phyloP scores from a whole-genome alignment of 2,329 filamentous ascomycete genomes.

The Botrytis paeoniae region DNA sequence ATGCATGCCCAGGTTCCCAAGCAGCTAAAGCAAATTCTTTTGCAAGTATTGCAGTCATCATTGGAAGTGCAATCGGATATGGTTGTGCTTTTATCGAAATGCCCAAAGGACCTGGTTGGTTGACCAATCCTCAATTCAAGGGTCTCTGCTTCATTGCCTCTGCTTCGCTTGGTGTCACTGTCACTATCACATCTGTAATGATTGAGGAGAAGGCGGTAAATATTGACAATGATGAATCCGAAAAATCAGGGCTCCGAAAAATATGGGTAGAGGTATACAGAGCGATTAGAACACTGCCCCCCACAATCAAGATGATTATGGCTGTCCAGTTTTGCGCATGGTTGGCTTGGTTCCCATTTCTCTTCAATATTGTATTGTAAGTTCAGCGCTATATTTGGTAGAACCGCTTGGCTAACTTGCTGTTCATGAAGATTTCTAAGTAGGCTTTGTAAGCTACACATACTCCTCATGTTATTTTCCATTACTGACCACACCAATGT shows the following conservation, averaged over 20 bases:
- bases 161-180: background rate
- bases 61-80: slow-evolving; percentile 38
- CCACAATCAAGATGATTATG: background rate
- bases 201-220: background rate
- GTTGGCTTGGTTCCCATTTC: background rate
- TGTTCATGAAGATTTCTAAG: background rate
- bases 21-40: slow-evolving; percentile 35
- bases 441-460: background rate
- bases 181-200: background rate
- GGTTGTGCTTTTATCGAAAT: background rate
- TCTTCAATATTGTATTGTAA: background rate
- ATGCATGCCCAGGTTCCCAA: slow-evolving; percentile 35
- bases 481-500: background rate
- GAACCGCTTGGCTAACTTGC: background rate
- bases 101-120: too few species aligned
- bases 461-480: background rate
- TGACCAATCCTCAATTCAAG: background rate
- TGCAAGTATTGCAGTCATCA: slow-evolving; percentile 32
- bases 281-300: background rate
- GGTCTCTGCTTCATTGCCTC: background rate
- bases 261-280: background rate
- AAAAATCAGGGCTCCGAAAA: background rate
- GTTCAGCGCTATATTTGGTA: background rate
- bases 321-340: background rate
- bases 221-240: background rate